A percentile compares a stretch with the other conserved stretches of the same genome.
These are phyloP conservation scores for Candida dubliniensis DNA, from an alignment of 1,139 yeast species.

Conservation along the genomic window DNA sequence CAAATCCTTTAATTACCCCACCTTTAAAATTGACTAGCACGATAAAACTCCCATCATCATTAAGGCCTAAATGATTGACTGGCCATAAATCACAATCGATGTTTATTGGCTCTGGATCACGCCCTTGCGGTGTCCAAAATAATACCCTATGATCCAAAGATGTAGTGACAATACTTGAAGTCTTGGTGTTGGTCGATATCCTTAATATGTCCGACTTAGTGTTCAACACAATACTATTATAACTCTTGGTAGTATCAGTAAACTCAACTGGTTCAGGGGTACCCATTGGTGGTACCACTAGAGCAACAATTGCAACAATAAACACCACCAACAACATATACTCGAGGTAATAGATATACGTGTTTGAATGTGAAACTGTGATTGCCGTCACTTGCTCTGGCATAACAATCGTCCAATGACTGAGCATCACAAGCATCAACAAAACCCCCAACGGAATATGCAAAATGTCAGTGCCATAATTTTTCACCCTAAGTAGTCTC, in stretches of 20 bases:
- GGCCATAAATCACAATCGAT: constrained; percentile 66
- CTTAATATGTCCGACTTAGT: constrained; percentile 66
- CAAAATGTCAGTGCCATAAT: constrained; percentile 17
- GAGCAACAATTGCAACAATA: constrained; percentile 28
- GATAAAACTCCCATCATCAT: constrained; percentile 59
- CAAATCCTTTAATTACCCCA: constrained; percentile 59
- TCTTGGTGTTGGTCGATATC: constrained; percentile 53
- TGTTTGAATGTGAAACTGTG: constrained; percentile 21
- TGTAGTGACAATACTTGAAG: constrained; percentile 64
- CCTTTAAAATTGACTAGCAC: constrained; percentile 54
- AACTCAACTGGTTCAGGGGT: neutral
- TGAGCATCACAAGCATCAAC: constrained; percentile 13
- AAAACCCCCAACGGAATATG: constrained; percentile 4
- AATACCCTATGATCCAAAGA: constrained; percentile 72
- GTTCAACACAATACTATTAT: constrained; percentile 53
- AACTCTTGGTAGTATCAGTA: constrained; percentile 10
- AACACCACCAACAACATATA: constrained; percentile 26
- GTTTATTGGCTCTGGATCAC: constrained; percentile 36
- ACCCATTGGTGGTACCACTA: constrained; percentile 13
- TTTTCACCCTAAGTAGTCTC: constrained; percentile 34
- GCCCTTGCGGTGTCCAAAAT: constrained; percentile 69
- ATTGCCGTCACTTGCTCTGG: constrained; percentile 24
- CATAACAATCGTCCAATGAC: constrained; percentile 29
- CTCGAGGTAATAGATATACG: constrained; percentile 34
- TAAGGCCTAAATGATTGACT: constrained; percentile 56